A percentile compares a stretch with the other conserved stretches of the same genome.
Conservation (phyloP, 768 basidiomycete genomes). For the Kwoniella bestiolae region DNA sequence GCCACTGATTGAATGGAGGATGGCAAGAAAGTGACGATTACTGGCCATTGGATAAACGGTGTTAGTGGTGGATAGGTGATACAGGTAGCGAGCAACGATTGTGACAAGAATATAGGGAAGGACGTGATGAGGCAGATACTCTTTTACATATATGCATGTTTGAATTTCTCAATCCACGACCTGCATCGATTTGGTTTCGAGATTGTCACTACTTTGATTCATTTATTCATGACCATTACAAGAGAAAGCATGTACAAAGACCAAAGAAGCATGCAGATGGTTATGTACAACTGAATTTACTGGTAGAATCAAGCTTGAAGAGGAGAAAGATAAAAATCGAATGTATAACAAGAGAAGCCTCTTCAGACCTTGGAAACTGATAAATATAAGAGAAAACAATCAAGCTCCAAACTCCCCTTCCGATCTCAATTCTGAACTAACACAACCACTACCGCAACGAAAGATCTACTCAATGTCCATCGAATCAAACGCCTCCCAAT, state of each 20-base stretch:
- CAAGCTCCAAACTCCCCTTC: too few relatives aligned
- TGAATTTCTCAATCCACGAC: neutral
- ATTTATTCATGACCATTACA: neutral
- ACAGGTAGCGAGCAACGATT: too few relatives aligned
- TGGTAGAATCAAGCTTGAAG: neutral
- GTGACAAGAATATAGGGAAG: neutral
- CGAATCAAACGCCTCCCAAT: slow-evolving; percentile 39
- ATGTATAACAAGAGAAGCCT: neutral
- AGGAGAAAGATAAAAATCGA: neutral
- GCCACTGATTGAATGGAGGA: neutral
- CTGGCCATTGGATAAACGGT: too few relatives aligned
- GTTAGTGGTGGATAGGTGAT: too few relatives aligned
- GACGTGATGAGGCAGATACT: neutral
- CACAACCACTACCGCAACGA: too few relatives aligned
- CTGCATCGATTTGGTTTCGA: too few relatives aligned
- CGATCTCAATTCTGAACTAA: too few relatives aligned
- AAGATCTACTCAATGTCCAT: slow-evolving; percentile 44
- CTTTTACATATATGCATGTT: neutral
- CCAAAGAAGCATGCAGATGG: neutral
- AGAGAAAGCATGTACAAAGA: neutral
- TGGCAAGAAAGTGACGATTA: neutral
- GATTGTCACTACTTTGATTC: too few relatives aligned
- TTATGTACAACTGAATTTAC: neutral
- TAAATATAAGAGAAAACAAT: too few relatives aligned
- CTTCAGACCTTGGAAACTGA: too few relatives aligned